phyloP scores from a whole-genome alignment of 768 basidiomycete species.

The Tylopilus vinaceipallidus region DNA sequence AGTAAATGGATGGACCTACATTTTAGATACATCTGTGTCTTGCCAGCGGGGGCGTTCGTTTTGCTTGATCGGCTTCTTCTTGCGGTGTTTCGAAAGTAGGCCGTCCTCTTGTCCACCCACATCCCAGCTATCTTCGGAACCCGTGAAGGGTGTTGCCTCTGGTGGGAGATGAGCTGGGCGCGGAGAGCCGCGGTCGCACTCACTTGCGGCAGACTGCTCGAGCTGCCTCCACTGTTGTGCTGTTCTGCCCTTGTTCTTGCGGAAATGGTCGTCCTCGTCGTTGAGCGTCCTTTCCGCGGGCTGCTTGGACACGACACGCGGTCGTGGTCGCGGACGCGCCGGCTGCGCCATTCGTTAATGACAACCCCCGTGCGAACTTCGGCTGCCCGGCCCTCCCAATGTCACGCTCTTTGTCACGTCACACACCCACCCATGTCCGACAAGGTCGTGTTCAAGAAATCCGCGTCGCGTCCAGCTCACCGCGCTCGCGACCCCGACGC shows the following conservation, averaged over 20 bases:
- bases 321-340: conserved; percentile 50
- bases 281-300: conserved; percentile 20
- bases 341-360: conserved; percentile 21
- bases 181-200: conserved; percentile 8
- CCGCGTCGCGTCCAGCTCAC: conserved; percentile 38
- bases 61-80: conserved; percentile 35
- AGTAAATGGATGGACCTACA: conserved; percentile 36
- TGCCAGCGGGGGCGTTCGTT: conserved; percentile 42
- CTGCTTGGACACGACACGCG: conserved; percentile 40
- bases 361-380: conserved; percentile 30
- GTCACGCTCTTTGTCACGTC: conserved; percentile 28
- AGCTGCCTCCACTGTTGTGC: conserved; percentile 58
- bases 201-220: conserved; percentile 57
- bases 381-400: background rate
- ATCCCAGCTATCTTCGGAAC: conserved; percentile 26
- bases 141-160: conserved; percentile 24
- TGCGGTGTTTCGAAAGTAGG: conserved; percentile 37
- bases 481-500: conserved; percentile 39
- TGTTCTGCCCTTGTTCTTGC: conserved; percentile 61
- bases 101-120: conserved; percentile 7
- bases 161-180: conserved; percentile 7
- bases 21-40: conserved; percentile 35
- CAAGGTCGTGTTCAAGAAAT: conserved; percentile 43
- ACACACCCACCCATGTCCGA: conserved; percentile 16
- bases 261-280: conserved; percentile 69